phyloP scores from a whole-genome alignment of 306 rosid genomes.

The Lupinus albus region DNA sequence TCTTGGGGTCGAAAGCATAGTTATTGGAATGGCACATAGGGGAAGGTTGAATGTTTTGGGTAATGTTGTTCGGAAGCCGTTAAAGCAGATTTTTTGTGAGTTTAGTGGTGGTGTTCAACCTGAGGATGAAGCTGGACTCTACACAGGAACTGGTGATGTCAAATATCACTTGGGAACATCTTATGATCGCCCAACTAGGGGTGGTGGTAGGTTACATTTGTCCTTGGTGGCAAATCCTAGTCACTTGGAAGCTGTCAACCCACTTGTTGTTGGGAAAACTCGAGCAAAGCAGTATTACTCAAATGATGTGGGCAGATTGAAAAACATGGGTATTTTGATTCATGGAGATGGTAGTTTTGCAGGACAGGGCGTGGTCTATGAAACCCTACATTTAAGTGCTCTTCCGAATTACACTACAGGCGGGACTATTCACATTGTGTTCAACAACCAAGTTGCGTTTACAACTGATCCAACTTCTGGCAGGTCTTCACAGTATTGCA shows the following conservation, averaged over 20 bases:
- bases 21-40: slow-evolving; percentile 91
- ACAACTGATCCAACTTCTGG: slow-evolving; percentile 90
- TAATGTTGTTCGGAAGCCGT: slow-evolving; percentile 88
- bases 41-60: slow-evolving; percentile 91
- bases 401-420: slow-evolving; percentile 93
- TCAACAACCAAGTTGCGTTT: slow-evolving; percentile 94
- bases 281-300: slow-evolving; percentile 90
- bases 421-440: slow-evolving; percentile 89
- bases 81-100: slow-evolving; percentile 84
- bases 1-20: slow-evolving; percentile 96
- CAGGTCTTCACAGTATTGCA: slow-evolving; percentile 90
- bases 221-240: slow-evolving; percentile 95
- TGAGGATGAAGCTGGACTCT: slow-evolving; percentile 85
- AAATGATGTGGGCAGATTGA: slow-evolving; percentile 70
- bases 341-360: slow-evolving; percentile 99
- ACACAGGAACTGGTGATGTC: slow-evolving; percentile 97
- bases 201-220: slow-evolving; percentile 80
- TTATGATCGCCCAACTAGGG: slow-evolving; percentile 91
- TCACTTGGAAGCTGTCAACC: slow-evolving; percentile 96
- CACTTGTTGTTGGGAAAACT: slow-evolving; percentile 92
- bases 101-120: slow-evolving; percentile 82
- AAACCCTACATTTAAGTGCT: slow-evolving; percentile 93
- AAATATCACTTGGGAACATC: slow-evolving; percentile 95
- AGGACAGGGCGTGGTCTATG: slow-evolving; percentile 97
- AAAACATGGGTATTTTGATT: slow-evolving; percentile 82